A percentile compares a stretch with the other conserved stretches of the same genome.
Evolutionary conservation across 1,284 basidiomycete species (phyloP).

Genomic region (Agroathelia rolfsii): DNA sequence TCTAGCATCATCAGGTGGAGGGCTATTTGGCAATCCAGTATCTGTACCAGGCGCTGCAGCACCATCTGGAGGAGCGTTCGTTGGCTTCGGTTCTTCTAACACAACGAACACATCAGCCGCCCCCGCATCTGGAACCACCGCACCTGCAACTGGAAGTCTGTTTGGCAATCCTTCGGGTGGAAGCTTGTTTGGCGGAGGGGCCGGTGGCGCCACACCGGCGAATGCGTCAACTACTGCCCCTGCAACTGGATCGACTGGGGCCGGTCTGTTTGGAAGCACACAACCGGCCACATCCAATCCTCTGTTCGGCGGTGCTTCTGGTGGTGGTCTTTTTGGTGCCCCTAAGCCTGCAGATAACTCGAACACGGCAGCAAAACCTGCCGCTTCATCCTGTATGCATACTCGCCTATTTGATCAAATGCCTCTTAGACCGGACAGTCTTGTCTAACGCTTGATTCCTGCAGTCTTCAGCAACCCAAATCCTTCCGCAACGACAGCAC

Average conservation of each 20-base stretch:
- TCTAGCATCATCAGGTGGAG: conserved; percentile 8
- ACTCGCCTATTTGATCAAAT: conserved; percentile 10
- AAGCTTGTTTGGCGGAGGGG: conserved; percentile 7
- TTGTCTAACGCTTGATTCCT: too few relatives aligned
- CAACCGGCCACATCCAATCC: not conserved
- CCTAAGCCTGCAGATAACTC: conserved; percentile 14
- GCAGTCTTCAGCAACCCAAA: conserved; percentile 7
- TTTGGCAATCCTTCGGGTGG: conserved; percentile 11
- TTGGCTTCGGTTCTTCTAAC: conserved; percentile 12
- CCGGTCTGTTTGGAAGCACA: not conserved
- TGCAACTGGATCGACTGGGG: conserved; percentile 1
- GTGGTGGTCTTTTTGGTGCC: conserved; percentile 8
- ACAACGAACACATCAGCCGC: conserved; percentile 12
- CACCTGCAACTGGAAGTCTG: conserved; percentile 9
- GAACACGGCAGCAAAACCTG: conserved; percentile 11
- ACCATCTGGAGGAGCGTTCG: conserved; percentile 10
- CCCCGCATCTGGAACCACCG: conserved; percentile 9
- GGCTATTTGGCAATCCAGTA: conserved; percentile 14
- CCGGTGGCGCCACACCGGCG: too few relatives aligned
- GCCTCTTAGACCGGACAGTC: not conserved
- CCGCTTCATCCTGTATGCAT: conserved; percentile 11
- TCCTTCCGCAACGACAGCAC: not conserved
- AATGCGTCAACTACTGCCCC: conserved; percentile 7
- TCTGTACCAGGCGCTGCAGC: conserved; percentile 9
- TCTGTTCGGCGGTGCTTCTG: conserved; percentile 11